These are phyloP conservation scores for Vigna reflexopilosa DNA, from an alignment of 306 rosid species.

Conservation along the genomic window DNA sequence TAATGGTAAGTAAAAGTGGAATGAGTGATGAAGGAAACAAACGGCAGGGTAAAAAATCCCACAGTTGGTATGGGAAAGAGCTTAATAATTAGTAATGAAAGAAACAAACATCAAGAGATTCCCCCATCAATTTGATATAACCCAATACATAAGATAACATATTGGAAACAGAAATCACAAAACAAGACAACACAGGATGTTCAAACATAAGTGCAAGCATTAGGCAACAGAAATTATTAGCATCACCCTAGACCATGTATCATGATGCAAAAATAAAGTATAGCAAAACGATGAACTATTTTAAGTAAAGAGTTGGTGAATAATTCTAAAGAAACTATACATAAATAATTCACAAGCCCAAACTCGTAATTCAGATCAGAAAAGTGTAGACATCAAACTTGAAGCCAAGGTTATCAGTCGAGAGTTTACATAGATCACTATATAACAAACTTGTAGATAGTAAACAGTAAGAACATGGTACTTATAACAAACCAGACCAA, in stretches of 20 bases:
- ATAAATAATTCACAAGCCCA: constrained; percentile 5
- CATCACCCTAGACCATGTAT: not conserved
- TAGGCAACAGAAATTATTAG: not conserved
- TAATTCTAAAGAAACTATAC: not conserved
- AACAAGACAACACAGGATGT: not conserved
- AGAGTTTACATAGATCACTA: too few relatives aligned
- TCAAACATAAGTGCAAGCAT: constrained; percentile 19
- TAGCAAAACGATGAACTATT: constrained; percentile 9
- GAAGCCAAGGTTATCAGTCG: not conserved
- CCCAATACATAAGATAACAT: not conserved
- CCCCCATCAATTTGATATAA: constrained; percentile 12
- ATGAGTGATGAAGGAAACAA: not conserved
- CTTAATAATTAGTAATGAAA: not conserved
- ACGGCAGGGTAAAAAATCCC: not conserved
- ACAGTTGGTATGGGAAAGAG: not conserved
- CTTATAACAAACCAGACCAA: constrained; percentile 1
- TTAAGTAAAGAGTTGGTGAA: not conserved
- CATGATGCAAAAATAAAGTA: constrained; percentile 25
- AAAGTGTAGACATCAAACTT: not conserved
- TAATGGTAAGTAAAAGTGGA: not conserved
- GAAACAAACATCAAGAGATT: not conserved
- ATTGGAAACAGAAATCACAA: not conserved
- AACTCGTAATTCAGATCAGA: constrained; percentile 11
- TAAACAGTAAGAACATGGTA: constrained; percentile 1
- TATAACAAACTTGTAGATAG: too few relatives aligned